phyloP scores from a whole-genome alignment of 495 filamentous ascomycete species.

The Neurospora sp. region DNA sequence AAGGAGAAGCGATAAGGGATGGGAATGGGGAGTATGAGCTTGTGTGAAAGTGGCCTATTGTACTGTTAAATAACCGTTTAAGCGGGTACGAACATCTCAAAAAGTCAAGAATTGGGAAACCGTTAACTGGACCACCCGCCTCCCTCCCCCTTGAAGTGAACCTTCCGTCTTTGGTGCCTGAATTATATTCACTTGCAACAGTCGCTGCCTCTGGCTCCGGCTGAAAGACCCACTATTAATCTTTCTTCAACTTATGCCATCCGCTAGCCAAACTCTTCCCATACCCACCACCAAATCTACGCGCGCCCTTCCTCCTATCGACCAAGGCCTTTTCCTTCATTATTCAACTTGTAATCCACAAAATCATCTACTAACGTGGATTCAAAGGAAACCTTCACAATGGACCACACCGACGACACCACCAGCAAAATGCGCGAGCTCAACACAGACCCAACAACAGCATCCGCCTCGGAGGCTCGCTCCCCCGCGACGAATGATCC shows the following conservation, averaged over 20 bases:
- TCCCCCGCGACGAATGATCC: neutral
- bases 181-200: neutral
- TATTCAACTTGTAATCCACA: neutral
- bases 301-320: neutral
- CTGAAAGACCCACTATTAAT: neutral
- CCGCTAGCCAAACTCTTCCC: neutral
- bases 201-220: neutral
- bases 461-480: neutral
- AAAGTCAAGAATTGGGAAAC: neutral
- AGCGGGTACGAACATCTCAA: neutral
- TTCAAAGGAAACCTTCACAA: neutral
- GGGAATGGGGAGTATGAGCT: neutral
- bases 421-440: neutral
- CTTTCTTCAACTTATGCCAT: neutral
- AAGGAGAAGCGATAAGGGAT: neutral
- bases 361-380: neutral
- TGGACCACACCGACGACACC: neutral
- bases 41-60: neutral
- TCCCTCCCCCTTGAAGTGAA: no score
- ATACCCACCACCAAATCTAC: neutral
- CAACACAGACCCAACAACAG: neutral
- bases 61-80: neutral
- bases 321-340: neutral
- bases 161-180: neutral
- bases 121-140: neutral